Evolutionary conservation across 2,329 filamentous ascomycete species (phyloP), one percentile per base, ranked within the genome.

Genomic region (Rhynchosporium secalis): DNA sequence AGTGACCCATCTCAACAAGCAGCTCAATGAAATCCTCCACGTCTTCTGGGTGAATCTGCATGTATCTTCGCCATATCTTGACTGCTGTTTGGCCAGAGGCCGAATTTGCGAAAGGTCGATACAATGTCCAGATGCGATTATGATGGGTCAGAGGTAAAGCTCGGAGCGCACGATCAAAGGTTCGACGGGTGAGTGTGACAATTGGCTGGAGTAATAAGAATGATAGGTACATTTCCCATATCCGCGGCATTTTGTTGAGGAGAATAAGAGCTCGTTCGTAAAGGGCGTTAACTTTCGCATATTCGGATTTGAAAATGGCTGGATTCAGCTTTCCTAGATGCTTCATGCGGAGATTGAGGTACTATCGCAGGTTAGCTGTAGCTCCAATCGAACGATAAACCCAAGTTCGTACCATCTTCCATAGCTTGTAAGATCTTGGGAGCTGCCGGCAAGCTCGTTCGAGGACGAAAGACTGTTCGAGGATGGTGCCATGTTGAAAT

Each of bases 181-280:
- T 91, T 67, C 87, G 87, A 63, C 95, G 86, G 31, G 92, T 96
- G 62, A 87, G 82, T 7, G 94, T 97, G 65, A 99, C 87, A 59
- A 96, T 80, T n/a, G 95, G 95, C 75, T 99, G 95, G 72, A 90
- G 86, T 74, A 94, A 86, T 62, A 99, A 81, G 73, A 99, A 98
- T 55, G 84, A 84, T 65, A 99, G 86, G 75, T 97, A 99, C 87
- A 98, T 91, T 75, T 97, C 93, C 96, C 95, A 99, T 74, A 99
- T 95, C 69, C 87, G 86, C 29, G 96, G 95, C 95, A 99, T 99
- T 79, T 99, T 99, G 79, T 99, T 97, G 65, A 99, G 84, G 46
- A 99, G 82, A 62, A 97, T 91, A 57, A 99, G 80, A 3, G 95
- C 93, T 70, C 91, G 86, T 78, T 99, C 95, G 75, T 96, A 99